Percentiles rank a stretch among this genome's conserved stretches.
Conservation (phyloP, 23 red algal genomes). For the Gracilaria domingensis region DNA sequence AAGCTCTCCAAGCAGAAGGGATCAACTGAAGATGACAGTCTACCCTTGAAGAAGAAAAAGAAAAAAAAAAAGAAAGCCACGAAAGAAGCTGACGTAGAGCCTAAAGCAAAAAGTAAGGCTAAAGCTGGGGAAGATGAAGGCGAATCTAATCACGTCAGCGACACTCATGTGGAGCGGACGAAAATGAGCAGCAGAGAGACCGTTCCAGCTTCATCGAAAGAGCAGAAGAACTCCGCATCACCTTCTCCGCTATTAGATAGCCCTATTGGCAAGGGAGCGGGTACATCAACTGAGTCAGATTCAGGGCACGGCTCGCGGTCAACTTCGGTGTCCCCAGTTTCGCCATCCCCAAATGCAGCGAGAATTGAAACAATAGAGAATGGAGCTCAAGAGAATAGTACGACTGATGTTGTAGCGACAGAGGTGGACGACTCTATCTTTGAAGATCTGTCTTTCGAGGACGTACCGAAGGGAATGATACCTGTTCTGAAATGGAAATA, state of each 20-base stretch:
- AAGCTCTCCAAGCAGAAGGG: not conserved
- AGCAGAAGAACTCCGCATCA: not conserved
- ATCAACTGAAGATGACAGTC: not conserved
- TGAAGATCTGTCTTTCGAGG: slow-evolving; percentile 38
- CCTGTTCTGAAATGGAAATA: slow-evolving; percentile 77
- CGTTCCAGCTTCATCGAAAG: not conserved
- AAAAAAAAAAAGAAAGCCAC: slow-evolving; percentile 26
- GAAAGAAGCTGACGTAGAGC: not conserved
- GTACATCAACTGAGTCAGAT: not conserved
- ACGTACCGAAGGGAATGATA: slow-evolving; percentile 59
- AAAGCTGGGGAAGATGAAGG: not conserved
- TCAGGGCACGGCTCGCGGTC: not conserved
- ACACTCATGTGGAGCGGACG: not conserved
- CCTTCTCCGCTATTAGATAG: not conserved
- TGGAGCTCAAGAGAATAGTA: not conserved
- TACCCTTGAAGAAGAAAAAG: slow-evolving; percentile 50
- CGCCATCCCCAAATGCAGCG: not conserved
- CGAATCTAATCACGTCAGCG: not conserved
- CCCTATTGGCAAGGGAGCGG: not conserved
- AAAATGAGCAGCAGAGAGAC: not conserved
- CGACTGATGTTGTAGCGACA: not conserved
- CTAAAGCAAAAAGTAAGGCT: not conserved
- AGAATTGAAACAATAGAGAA: not conserved
- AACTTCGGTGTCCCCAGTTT: not conserved
- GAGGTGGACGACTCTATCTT: slow-evolving; percentile 38